phyloP scores from a whole-genome alignment of 306 rosid species.

The Arachis stenosperma region DNA sequence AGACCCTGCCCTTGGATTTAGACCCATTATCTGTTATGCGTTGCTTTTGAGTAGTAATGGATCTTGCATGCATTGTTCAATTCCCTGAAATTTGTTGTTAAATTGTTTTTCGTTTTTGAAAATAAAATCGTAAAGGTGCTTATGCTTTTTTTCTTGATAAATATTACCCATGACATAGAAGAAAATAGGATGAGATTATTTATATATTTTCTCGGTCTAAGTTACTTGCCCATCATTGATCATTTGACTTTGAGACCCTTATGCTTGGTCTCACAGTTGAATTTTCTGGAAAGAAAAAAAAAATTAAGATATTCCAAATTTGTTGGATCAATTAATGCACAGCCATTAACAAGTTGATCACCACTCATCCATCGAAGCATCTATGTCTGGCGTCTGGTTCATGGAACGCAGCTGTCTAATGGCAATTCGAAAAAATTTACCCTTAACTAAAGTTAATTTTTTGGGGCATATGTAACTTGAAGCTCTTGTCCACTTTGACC shows the following conservation, averaged over 20 bases:
- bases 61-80: background rate
- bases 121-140: background rate
- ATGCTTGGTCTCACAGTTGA: slow-evolving; percentile 17
- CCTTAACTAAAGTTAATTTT: no score
- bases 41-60: background rate
- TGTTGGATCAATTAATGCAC: slow-evolving; percentile 9
- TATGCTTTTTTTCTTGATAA: background rate
- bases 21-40: slow-evolving; percentile 4
- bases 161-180: background rate
- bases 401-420: no score
- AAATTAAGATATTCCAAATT: background rate
- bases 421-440: no score
- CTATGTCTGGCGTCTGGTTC: no score
- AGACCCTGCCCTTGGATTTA: background rate
- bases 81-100: slow-evolving; percentile 5
- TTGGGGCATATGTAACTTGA: no score
- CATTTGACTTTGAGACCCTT: slow-evolving; percentile 3
- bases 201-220: background rate
- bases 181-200: background rate
- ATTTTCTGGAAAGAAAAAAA: slow-evolving; percentile 17
- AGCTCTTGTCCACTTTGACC: no score
- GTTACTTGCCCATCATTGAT: background rate
- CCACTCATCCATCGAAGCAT: no score
- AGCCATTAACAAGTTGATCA: background rate
- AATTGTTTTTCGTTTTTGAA: background rate